Base-by-base conservation (phyloP, 768 basidiomycete species). In the Phlegmacium glaucopus region DNA sequence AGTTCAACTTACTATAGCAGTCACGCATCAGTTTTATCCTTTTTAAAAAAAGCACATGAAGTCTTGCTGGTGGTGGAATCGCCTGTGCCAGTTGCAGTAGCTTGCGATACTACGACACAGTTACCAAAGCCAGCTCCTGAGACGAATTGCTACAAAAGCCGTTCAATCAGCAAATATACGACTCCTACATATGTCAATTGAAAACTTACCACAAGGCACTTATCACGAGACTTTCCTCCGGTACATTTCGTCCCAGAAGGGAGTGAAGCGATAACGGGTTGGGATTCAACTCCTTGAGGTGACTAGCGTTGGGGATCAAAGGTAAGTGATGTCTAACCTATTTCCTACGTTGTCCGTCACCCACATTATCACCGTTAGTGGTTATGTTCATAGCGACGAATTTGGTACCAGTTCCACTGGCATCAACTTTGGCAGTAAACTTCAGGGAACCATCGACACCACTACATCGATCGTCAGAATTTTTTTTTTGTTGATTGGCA, bases 41-140 rank as follows among this genome's bases (percentile, higher is more conserved):
- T n/a, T n/a, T n/a, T n/a, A n/a, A n/a, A n/a, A n/a, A n/a, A 52
- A 10, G 42, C 50, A 11, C 50, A 49, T 16, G 48, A 51, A 44
- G 37, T 47, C 22, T 49, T 54, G 7, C 36, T 46, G 5, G 29
- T 43, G 37, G 56, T 38, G 35, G 47, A 42, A 26, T 54, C 45
- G 7, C 43, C 44, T 44, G 54, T 46, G 30, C 49, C 57, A 41
- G 49, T 50, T 42, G 52, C 56, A 35, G 47, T 60, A 15, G 58
- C 60, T 49, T 71, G 69, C 43, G 74, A 68, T 9, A 80, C 75
- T 27, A 70, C 77, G 9, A 74, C 70, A 48, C 79, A 82, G 58
- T 77, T 80, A 44, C 79, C 79, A 59, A 79, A 80, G 25, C 76
- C 74, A 17, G 68, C 71, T 15, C 72, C 60, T 15, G 77, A 75